Percentiles rank a stretch among this genome's conserved stretches.
Conservation (phyloP, 2,329 filamentous ascomycete species). For the Penicillium verrucosum region DNA sequence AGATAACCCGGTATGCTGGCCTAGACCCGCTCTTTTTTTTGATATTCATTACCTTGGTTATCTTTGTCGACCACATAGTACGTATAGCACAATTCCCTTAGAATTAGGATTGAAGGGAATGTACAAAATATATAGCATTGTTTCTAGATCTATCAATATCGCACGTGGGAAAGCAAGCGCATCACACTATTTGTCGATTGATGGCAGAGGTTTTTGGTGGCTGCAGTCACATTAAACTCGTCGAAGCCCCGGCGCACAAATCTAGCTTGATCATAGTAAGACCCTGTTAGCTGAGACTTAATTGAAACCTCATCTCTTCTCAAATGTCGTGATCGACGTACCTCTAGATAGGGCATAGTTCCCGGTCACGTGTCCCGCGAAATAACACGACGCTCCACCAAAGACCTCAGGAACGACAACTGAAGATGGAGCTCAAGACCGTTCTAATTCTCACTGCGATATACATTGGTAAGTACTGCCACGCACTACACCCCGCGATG, state of each 20-base stretch:
- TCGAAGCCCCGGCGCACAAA: background rate
- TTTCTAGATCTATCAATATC: background rate
- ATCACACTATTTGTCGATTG: background rate
- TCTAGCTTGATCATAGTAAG: background rate
- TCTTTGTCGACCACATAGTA: background rate
- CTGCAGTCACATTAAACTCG: background rate
- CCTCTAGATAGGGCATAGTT: slow-evolving; percentile 6
- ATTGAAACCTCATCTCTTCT: background rate
- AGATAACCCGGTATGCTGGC: slow-evolving; percentile 12
- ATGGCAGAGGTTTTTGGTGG: background rate
- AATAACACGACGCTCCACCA: slow-evolving; percentile 9
- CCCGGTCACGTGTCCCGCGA: slow-evolving; percentile 4
- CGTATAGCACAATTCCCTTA: background rate
- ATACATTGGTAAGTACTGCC: slow-evolving; percentile 18
- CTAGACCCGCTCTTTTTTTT: background rate
- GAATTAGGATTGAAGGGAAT: background rate
- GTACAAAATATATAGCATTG: background rate
- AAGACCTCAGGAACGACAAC: slow-evolving; percentile 3
- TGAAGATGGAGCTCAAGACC: slow-evolving; percentile 24
- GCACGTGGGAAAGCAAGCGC: background rate
- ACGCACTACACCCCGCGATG: background rate
- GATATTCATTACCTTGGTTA: background rate
- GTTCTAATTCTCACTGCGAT: slow-evolving; percentile 18
- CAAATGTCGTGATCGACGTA: background rate
- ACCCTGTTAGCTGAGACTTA: background rate